These are phyloP conservation scores for Sinapis alba DNA, from an alignment of 441 rosid species.

Conservation along the genomic window DNA sequence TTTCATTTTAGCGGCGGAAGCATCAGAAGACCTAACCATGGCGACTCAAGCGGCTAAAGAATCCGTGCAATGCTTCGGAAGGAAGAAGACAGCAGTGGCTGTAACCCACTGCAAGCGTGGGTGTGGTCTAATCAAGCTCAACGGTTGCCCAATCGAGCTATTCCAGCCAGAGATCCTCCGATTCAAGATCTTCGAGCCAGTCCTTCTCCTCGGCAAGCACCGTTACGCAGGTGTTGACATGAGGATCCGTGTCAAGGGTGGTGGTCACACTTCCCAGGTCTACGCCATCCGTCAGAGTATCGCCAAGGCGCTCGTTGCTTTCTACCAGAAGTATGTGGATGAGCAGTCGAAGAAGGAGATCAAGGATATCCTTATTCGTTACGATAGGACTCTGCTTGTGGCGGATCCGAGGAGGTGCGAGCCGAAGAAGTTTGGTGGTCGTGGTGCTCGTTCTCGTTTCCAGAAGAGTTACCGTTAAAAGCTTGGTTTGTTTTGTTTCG, in stretches of 20 bases:
- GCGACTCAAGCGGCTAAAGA: constrained; percentile 16
- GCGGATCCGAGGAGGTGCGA: constrained; percentile 82
- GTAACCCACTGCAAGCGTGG: constrained; percentile 75
- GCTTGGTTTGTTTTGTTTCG: constrained; percentile 9
- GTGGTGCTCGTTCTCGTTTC: constrained; percentile 79
- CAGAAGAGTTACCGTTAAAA: constrained; percentile 76
- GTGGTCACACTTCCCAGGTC: constrained; percentile 78
- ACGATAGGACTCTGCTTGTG: constrained; percentile 69
- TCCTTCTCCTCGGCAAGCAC: constrained; percentile 64
- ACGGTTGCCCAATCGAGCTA: constrained; percentile 74
- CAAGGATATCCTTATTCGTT: constrained; percentile 62
- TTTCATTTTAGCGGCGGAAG: constrained; percentile 25
- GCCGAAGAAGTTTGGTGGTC: constrained; percentile 84
- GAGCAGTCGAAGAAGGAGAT: constrained; percentile 82
- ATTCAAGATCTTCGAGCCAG: constrained; percentile 66
- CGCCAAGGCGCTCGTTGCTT: constrained; percentile 73
- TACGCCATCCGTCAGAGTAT: constrained; percentile 82
- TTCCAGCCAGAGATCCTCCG: constrained; percentile 75
- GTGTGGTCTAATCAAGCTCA: constrained; percentile 67
- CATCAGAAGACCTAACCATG: neutral
- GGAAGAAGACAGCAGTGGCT: constrained; percentile 81
- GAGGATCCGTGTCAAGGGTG: constrained; percentile 76
- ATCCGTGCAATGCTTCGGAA: constrained; percentile 72
- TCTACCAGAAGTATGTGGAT: constrained; percentile 70
- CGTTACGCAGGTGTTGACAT: constrained; percentile 69